phyloP scores from a whole-genome alignment of 2,329 filamentous ascomycete genomes.

The Fusarium sambucinum region DNA sequence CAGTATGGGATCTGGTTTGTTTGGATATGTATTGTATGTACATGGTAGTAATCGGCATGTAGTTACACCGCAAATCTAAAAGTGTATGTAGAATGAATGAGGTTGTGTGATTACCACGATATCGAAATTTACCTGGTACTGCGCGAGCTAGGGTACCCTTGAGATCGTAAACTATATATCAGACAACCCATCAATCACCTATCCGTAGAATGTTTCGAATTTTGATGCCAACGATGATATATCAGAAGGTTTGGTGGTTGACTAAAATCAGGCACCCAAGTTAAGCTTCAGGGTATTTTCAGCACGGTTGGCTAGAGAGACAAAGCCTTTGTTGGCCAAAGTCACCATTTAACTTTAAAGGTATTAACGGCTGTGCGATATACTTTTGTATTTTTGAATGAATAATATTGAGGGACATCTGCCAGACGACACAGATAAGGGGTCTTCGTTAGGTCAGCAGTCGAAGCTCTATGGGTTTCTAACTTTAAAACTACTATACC shows the following conservation, averaged over 20 bases:
- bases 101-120: neutral
- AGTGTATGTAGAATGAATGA: neutral
- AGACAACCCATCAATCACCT: neutral
- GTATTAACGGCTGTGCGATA: neutral
- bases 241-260: neutral
- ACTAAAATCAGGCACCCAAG: neutral
- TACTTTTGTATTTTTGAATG: no score
- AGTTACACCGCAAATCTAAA: slow-evolving; percentile 22
- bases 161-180: neutral
- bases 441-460: neutral
- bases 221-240: neutral
- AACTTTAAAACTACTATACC: no score
- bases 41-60: slow-evolving; percentile 14
- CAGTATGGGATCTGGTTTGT: slow-evolving; percentile 20
- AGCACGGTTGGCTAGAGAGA: neutral
- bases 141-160: neutral
- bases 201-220: neutral
- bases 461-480: no score
- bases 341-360: neutral
- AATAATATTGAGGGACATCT: neutral
- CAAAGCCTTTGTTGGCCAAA: neutral
- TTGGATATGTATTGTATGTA: slow-evolving; percentile 4
- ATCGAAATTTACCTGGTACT: neutral
- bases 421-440: neutral
- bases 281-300: neutral